Percentiles rank a stretch among this genome's conserved stretches.
Evolutionary conservation across 1,284 basidiomycete genomes (phyloP).

Genomic region (Sporisorium iseilematis-ciliati): DNA sequence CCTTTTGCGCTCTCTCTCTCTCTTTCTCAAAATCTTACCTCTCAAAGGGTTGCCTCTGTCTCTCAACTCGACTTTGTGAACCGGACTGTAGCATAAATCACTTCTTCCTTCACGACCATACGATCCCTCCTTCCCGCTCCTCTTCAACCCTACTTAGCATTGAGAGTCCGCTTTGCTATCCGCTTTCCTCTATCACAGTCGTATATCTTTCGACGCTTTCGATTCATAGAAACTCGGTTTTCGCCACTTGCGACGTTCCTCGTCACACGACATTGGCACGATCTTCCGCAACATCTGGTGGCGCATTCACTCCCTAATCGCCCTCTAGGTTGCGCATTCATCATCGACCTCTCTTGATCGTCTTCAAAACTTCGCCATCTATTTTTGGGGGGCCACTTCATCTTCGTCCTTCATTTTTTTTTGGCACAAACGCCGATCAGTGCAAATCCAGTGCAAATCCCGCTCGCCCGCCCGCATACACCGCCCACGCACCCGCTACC

Average conservation of each 20-base stretch:
- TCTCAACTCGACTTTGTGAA: no score
- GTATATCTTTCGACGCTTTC: no score
- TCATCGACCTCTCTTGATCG: background rate
- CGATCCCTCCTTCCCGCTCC: background rate
- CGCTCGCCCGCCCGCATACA: no score
- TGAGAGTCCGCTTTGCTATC: background rate
- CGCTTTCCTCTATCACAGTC: no score
- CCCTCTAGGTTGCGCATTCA: no score
- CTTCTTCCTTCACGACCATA: background rate
- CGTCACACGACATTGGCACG: background rate
- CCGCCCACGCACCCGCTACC: background rate
- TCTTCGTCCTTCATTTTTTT: no score
- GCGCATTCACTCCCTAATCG: no score
- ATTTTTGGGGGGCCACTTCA: no score
- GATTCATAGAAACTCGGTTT: conserved; percentile 1
- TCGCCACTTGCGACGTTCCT: background rate
- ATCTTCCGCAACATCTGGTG: no score
- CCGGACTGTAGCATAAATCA: background rate
- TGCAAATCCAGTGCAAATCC: no score
- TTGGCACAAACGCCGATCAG: no score
- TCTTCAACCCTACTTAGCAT: background rate
- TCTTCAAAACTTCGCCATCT: background rate
- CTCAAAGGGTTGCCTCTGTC: no score
- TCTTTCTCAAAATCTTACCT: background rate
- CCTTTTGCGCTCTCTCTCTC: background rate